phyloP scores from a whole-genome alignment of 495 filamentous ascomycete genomes.

The Pyronema domesticum region DNA sequence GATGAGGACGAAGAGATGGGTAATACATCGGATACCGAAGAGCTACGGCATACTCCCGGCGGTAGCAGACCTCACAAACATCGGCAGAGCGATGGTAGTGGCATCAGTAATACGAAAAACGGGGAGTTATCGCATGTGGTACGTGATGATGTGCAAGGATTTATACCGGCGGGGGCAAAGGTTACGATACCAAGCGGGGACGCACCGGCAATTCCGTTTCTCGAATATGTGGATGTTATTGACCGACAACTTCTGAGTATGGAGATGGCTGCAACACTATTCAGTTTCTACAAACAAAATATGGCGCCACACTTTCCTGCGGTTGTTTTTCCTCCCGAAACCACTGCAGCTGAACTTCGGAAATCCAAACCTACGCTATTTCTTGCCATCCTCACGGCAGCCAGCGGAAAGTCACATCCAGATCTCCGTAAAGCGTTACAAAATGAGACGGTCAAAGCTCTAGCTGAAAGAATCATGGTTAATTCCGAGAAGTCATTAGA shows the following conservation, averaged over 20 bases:
- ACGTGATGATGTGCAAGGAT: background rate
- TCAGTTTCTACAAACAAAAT: conserved; percentile 46
- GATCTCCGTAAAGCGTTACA: conserved; percentile 42
- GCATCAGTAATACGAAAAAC: background rate
- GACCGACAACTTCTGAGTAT: conserved; percentile 49
- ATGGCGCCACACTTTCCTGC: conserved; percentile 59
- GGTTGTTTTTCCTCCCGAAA: conserved; percentile 54
- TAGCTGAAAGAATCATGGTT: conserved; percentile 57
- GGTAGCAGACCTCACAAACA: background rate
- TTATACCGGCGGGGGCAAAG: background rate
- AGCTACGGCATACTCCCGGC: background rate
- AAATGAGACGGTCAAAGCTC: conserved; percentile 50
- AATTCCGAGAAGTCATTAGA: conserved; percentile 72
- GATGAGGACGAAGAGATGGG: conserved; percentile 21
- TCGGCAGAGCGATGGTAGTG: background rate
- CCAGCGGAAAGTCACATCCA: conserved; percentile 44
- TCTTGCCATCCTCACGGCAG: conserved; percentile 54
- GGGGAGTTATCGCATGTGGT: background rate
- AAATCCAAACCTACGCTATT: conserved; percentile 61
- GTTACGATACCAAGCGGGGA: background rate
- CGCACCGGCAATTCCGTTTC: background rate
- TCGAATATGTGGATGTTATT: conserved; percentile 31
- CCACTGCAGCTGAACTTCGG: conserved; percentile 48
- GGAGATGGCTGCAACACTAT: conserved; percentile 44
- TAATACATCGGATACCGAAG: background rate